Evolutionary conservation across 352 stramenopile species (phyloP).

Genomic region (Pseudoperonospora humuli): DNA sequence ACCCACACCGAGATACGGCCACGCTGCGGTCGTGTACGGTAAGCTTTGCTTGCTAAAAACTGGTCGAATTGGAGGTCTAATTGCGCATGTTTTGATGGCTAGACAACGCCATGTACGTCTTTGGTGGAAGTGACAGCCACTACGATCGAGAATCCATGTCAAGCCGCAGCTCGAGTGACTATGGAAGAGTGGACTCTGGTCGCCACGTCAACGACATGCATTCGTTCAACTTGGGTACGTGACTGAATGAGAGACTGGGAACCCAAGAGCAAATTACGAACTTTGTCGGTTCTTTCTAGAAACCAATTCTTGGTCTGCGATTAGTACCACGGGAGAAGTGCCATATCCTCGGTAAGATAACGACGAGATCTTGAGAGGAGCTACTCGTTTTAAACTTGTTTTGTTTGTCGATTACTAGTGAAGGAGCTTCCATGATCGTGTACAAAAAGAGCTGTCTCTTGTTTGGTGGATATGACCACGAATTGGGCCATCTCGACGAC

Average conservation of each 20-base stretch:
- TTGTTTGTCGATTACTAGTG: conserved; percentile 24
- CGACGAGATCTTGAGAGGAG: background rate
- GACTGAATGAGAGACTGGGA: background rate
- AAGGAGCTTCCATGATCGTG: conserved; percentile 86
- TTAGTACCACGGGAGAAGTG: conserved; percentile 41
- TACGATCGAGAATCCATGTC: conserved; percentile 56
- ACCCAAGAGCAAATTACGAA: background rate
- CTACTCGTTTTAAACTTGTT: background rate
- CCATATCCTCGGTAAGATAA: conserved; percentile 49
- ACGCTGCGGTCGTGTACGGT: conserved; percentile 89
- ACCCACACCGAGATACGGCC: conserved; percentile 91
- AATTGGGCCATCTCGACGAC: conserved; percentile 90
- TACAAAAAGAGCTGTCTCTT: conserved; percentile 89
- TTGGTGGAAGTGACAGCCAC: conserved; percentile 41
- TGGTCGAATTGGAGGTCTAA: background rate
- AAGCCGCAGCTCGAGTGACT: conserved; percentile 85
- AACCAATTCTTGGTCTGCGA: conserved; percentile 36
- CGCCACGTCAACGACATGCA: conserved; percentile 94
- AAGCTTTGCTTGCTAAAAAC: background rate
- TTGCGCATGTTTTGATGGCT: background rate
- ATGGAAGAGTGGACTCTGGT: conserved; percentile 70
- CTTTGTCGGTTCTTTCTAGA: conserved; percentile 27
- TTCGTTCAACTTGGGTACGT: conserved; percentile 89
- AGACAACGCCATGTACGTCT: conserved; percentile 32
- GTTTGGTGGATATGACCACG: conserved; percentile 96